These are phyloP conservation scores for Aspergillus funiculosus DNA, from an alignment of 495 filamentous ascomycete species.

Conservation along the genomic window DNA sequence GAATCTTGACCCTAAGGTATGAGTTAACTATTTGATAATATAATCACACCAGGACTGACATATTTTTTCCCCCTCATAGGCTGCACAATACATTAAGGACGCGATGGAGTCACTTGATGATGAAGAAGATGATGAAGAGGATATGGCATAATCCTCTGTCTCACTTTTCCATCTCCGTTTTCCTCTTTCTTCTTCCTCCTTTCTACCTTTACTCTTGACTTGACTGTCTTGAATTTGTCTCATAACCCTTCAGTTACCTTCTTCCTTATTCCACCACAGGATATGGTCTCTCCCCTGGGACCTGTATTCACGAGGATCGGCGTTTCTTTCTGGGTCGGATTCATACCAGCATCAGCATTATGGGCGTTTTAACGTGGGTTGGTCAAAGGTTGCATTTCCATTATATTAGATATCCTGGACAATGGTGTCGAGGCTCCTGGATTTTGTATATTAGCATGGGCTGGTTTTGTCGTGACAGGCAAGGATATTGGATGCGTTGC, in stretches of 20 bases:
- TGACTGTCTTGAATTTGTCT: not conserved
- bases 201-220: not conserved
- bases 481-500: conserved; percentile 11
- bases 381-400: conserved; percentile 26
- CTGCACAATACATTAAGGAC: conserved; percentile 84
- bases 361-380: conserved; percentile 35
- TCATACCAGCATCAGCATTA: conserved; percentile 28
- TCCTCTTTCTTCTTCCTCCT: conserved; percentile 11
- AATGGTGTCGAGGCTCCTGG: conserved; percentile 14
- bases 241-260: not conserved
- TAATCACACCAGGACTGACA: conserved; percentile 5
- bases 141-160: conserved; percentile 34
- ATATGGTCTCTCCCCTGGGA: conserved; percentile 7
- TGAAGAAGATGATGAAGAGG: conserved; percentile 71
- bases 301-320: conserved; percentile 17
- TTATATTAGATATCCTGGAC: conserved; percentile 25
- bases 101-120: conserved; percentile 87
- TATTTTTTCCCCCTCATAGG: conserved; percentile 49
- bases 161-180: conserved; percentile 6
- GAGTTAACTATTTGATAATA: not conserved
- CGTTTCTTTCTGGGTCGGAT: conserved; percentile 28
- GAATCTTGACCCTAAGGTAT: conserved; percentile 94
- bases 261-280: conserved; percentile 7
- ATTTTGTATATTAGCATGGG: conserved; percentile 42
- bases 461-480: conserved; percentile 18